A percentile compares a stretch with the other conserved stretches of the same genome.
These are phyloP conservation scores for Lentinula boryana DNA, from an alignment of 768 basidiomycete species.

Conservation along the genomic window DNA sequence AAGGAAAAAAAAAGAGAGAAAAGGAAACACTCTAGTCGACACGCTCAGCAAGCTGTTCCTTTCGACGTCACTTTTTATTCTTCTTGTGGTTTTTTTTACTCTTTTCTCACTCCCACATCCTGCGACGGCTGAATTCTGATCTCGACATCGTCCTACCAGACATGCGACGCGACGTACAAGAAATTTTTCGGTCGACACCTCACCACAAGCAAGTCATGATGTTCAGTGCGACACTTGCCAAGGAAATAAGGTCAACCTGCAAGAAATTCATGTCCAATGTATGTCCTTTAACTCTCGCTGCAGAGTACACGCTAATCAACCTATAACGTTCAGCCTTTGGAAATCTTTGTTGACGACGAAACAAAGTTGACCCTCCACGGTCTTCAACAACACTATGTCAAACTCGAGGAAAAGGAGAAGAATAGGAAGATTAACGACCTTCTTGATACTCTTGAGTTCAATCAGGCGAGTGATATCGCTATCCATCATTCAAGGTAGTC, in stretches of 20 bases:
- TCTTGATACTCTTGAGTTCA: conserved; percentile 95
- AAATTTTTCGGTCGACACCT: conserved; percentile 97
- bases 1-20: neutral
- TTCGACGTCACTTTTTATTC: conserved; percentile 12
- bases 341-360: conserved; percentile 99
- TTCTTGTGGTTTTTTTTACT: conserved; percentile 13
- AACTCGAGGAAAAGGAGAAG: conserved; percentile 91
- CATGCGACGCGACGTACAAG: conserved; percentile 99
- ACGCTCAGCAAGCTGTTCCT: conserved; percentile 20
- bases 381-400: conserved; percentile 97
- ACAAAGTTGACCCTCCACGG: conserved; percentile 98
- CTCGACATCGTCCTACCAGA: conserved; percentile 74
- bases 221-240: conserved; percentile 97
- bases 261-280: conserved; percentile 99
- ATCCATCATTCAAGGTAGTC: neutral
- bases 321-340: conserved; percentile 66
- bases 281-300: conserved; percentile 24
- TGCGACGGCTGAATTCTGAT: conserved; percentile 56
- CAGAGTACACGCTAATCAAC: neutral
- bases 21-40: neutral
- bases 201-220: conserved; percentile 99
- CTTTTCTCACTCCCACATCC: conserved; percentile 29
- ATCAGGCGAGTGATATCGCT: conserved; percentile 60
- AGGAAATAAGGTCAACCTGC: conserved; percentile 96
- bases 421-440: conserved; percentile 97